Evolutionary conservation across 331 rosid species (phyloP).

Genomic region (Prunus yedoensis): DNA sequence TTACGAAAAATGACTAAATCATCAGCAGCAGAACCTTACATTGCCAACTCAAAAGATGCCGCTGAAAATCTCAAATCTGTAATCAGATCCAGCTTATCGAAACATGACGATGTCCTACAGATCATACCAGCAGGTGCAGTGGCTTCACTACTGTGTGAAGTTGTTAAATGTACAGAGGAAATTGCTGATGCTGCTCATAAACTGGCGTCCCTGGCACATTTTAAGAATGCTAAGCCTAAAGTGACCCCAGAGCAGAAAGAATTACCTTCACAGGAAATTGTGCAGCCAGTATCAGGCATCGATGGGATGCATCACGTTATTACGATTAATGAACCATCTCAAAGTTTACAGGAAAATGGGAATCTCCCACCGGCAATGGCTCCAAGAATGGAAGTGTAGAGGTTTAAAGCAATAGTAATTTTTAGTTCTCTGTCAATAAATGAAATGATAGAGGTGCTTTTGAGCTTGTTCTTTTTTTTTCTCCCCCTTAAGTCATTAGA

Average conservation of each 20-base stretch:
- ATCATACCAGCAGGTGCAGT: constrained; percentile 53
- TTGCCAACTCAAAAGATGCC: constrained; percentile 48
- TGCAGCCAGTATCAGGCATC: neutral
- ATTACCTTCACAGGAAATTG: neutral
- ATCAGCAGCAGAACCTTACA: constrained; percentile 33
- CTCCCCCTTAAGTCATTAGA: neutral
- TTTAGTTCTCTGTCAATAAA: constrained; percentile 1
- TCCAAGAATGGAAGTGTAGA: neutral
- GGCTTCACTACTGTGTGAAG: constrained; percentile 43
- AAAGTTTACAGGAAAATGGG: neutral
- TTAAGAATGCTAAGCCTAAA: constrained; percentile 19
- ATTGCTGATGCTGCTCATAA: constrained; percentile 27
- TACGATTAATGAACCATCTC: neutral
- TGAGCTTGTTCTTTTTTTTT: neutral
- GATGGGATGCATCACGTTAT: constrained; percentile 12
- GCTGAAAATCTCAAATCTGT: constrained; percentile 49
- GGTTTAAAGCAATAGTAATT: neutral
- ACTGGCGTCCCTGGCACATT: constrained; percentile 39
- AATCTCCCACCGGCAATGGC: neutral
- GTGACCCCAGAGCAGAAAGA: constrained; percentile 3
- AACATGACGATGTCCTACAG: constrained; percentile 40
- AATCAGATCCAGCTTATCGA: constrained; percentile 45
- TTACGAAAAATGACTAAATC: constrained; percentile 43
- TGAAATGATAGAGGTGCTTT: neutral
- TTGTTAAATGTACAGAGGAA: constrained; percentile 24